Base-by-base conservation (phyloP, 495 filamentous ascomycete genomes). In the Talaromyces ruber region DNA sequence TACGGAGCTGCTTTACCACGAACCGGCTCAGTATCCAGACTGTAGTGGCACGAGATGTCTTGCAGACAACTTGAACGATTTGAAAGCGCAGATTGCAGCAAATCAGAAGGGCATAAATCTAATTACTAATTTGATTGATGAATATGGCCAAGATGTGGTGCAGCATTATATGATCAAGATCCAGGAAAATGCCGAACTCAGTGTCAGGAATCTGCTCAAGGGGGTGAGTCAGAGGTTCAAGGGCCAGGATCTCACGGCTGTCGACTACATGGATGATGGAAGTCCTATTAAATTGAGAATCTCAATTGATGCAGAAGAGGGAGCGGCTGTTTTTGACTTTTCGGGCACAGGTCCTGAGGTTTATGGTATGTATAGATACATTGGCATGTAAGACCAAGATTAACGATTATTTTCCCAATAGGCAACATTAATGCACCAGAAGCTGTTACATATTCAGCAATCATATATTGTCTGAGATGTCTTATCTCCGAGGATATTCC, bases 91-190 rank as follows among this genome's bases (percentile, higher is more conserved):
- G 66, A 87, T 97, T 21, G 94, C 94, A 4, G 91, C 93, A 6
- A 98, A 98, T 70, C 88, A 96, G 68, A 96, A 96, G 68, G 94
- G 94, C 22, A 97, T 97, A 64, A 91, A 85, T 55, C 82, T 98
- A 30, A 96, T 98, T 62, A 82, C 81, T 39, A 76, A 80, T 0
- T 76, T 98, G 4, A 94, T 97, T 65, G 83, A 86, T 43, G 93
- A 97, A 65, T 97, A 96, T 64, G 88, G 90, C n/a, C 88, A 93
- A 68, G 82, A 88, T 1, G 89, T 91, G 0, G 94, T 97, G 1
- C 85, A 92, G 65, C 92, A 93, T 71, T 97, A 97, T 72, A 98
- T 97, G 93, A 71, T 82, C 14, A 86, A 84, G 53, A 98, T 98
- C 68, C 93, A 98, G 70, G 84, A 88, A 58, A 97, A 97, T 67